Base-by-base conservation (phyloP, 768 basidiomycete genomes). In the Dentipellis fragilis region DNA sequence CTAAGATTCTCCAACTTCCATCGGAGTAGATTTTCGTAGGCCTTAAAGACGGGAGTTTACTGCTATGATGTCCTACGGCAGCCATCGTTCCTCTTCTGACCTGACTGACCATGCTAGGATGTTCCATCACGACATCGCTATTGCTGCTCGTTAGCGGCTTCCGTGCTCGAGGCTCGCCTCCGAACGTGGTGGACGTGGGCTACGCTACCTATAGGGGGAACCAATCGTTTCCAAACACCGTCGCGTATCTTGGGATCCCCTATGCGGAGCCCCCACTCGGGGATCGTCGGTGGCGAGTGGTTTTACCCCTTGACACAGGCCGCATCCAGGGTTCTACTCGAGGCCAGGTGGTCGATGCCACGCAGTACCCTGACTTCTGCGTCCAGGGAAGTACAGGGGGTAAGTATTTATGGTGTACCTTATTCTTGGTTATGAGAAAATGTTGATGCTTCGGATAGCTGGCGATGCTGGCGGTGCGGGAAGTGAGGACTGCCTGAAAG, bases 391-490 rank as follows among this genome's bases (percentile, higher is more conserved):
- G 72, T 14, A 80, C 71, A 0, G 75, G 77, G 55, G 63, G 79
- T 77, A 53, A 55, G 71, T 58, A 12, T 10, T n/a, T 48, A 7
- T 35, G 29, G 23, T 22, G 14, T 16, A 6, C 23, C 42, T 38
- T 42, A 14, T 10, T 38, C 36, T 21, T 36, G n/a, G 14, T 10
- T 51, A 14, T 17, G 37, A 1, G 37, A 19, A n/a, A n/a, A 53
- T 16, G 10, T 36, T 45, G n/a, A 45, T 23, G 16, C 52, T 3
- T 36, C 17, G 23, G 58, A 7, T 40, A 82, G 78, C 48, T 17
- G 78, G 77, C 9, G 81, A 81, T 61, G 73, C 77, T 21, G 82
- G 83, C 49, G 82, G 83, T 29, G 80, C 80, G 11, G 83, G 84
- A 10, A 78, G 76, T 45, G 83, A 85, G 67, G 83, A 85, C 58